Percentiles rank a stretch among this genome's conserved stretches.
Evolutionary conservation across 176 grass and related monocot species (phyloP).

Genomic region (Carex kokanica): DNA sequence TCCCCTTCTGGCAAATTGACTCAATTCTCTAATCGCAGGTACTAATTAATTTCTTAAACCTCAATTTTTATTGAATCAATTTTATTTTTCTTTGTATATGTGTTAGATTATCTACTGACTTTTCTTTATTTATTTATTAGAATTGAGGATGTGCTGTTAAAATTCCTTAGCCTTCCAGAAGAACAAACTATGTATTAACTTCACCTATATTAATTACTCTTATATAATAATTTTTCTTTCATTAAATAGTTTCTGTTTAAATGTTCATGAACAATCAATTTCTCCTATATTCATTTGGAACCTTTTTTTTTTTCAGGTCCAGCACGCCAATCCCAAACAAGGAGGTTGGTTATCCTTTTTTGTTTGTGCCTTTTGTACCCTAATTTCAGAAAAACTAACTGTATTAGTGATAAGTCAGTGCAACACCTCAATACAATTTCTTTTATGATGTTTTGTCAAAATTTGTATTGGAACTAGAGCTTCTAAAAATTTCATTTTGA

Average conservation of each 20-base stretch:
- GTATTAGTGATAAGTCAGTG: neutral
- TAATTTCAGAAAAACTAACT: neutral
- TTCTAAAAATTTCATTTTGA: neutral
- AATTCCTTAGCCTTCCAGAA: neutral
- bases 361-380: neutral
- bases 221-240: too few relatives aligned
- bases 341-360: neutral
- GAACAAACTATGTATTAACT: neutral
- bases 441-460: neutral
- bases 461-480: neutral
- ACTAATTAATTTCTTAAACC: too few relatives aligned
- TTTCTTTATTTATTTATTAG: neutral
- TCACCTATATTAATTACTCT: neutral
- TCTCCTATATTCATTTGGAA: neutral
- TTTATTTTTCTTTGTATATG: neutral
- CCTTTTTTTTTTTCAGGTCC: neutral
- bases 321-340: neutral
- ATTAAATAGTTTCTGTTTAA: too few relatives aligned
- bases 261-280: neutral
- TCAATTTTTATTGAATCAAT: too few relatives aligned
- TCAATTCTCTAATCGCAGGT: slow-evolving; percentile 12
- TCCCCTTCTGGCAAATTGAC: neutral
- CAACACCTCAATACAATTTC: neutral
- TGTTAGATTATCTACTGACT: neutral
- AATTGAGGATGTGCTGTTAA: slow-evolving; percentile 10